These are phyloP conservation scores for Vaccinium macrocarpon DNA, from an alignment of 148 eudicot species.

Conservation along the genomic window DNA sequence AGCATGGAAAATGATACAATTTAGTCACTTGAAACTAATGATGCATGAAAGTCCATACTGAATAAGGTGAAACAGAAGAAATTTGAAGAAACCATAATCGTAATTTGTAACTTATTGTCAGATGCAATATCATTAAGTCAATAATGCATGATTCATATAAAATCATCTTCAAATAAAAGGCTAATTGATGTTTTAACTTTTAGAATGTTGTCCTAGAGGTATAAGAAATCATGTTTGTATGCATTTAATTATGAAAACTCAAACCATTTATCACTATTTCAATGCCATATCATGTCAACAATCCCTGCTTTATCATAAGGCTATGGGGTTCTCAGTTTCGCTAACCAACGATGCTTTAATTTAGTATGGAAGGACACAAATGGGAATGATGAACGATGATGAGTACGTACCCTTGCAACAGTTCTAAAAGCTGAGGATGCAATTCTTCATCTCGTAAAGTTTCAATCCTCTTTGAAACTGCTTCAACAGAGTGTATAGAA, in stretches of 20 bases:
- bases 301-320: not conserved
- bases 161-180: not conserved
- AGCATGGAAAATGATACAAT: not conserved
- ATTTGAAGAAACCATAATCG: not conserved
- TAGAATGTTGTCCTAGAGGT: not conserved
- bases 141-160: not conserved
- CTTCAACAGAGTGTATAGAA: constrained; percentile 89
- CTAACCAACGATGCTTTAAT: constrained; percentile 5
- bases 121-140: not conserved
- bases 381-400: not conserved
- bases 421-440: constrained; percentile 82
- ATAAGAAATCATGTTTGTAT: not conserved
- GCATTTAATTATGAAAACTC: not conserved
- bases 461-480: constrained; percentile 88
- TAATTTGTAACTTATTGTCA: not conserved
- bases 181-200: not conserved
- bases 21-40: not conserved
- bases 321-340: not conserved
- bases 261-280: not conserved
- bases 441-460: constrained; percentile 84
- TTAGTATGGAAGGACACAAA: not conserved
- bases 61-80: not conserved
- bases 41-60: not conserved
- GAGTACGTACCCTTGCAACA: constrained; percentile 73
- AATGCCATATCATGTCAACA: not conserved